Base-by-base conservation (phyloP, 768 basidiomycete species). In the Trametes cingulata region DNA sequence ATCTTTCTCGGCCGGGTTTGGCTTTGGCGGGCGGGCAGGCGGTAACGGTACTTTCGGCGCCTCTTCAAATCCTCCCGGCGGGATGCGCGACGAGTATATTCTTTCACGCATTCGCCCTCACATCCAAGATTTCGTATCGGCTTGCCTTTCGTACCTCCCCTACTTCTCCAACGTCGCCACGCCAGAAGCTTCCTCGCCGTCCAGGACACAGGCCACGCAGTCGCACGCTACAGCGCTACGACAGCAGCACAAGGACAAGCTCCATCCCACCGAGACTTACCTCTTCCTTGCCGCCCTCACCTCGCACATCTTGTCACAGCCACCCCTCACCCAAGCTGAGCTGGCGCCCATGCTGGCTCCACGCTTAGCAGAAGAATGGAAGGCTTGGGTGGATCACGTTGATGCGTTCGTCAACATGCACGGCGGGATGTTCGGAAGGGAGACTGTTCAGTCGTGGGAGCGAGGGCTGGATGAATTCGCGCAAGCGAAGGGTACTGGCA, bases 21-120 rank as follows among this genome's bases (percentile, higher is more conserved):
- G 70, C 14, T 71, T 70, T 39, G 68, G 68, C 60, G 66, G 37
- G 64, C 51, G 25, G 29, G 27, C 47, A 3, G 49, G 37, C 8
- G 54, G 37, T 29, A 35, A 37, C 10, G 35, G 43, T 20, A 22
- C 27, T 61, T 54, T 60, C 62, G 25, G 52, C 68, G 39, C 56
- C 54, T 40, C 70, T 53, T 27, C 53, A 25, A 41, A 24, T 6
- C 56, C 57, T 29, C 61, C 53, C 56, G 60, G 67, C 58, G 83
- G 83, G 37, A 93, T 93, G 90, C 86, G 92, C 60, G 87, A 91
- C 58, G 84, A 86, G 6, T 94, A 94, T 71, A 80, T 93, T 64
- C 73, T 85, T 39, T 90, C 86, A 17, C 82, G 92, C 55, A 77
- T 94, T 17, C 83, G 87, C 48, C 87, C 88, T 15, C 85, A 88